Evolutionary conservation across 202 grass and related monocot genomes (phyloP).

Genomic region (Digitaria exilis): DNA sequence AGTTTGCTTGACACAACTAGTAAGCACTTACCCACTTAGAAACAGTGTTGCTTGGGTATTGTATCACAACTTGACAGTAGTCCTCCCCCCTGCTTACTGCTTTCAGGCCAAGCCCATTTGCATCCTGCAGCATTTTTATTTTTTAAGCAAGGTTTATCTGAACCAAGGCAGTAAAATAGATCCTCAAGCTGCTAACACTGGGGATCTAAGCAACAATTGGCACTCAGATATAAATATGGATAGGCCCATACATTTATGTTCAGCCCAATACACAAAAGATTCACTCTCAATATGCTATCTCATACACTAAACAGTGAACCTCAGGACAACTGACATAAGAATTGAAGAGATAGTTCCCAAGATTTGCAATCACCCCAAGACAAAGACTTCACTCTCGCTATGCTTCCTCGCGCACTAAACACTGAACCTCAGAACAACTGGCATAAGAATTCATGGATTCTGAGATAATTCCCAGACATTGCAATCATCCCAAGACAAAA

Average conservation of each 20-base stretch:
- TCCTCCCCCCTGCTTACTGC: conserved; percentile 56
- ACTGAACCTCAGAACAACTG: conserved; percentile 10
- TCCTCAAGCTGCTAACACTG: not conserved
- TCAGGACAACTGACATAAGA: conserved; percentile 4
- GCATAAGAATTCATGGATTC: not conserved
- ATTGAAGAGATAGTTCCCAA: not conserved
- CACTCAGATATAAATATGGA: not conserved
- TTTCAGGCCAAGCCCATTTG: conserved; percentile 88
- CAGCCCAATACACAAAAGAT: not conserved
- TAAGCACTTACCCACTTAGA: conserved; percentile 77
- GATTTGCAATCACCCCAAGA: not conserved
- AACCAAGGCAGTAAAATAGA: not conserved
- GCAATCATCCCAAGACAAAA: no score
- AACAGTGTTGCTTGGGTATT: conserved; percentile 74
- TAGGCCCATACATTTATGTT: not conserved
- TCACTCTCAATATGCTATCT: not conserved
- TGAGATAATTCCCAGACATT: not conserved
- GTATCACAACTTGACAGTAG: conserved; percentile 74
- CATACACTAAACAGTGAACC: not conserved
- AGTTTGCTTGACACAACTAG: not conserved
- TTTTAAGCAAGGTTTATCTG: not conserved
- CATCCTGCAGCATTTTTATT: conserved; percentile 59
- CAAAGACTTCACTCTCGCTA: not conserved
- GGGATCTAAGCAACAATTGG: not conserved
- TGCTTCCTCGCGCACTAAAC: not conserved